Conservation (phyloP, 2,329 filamentous ascomycete species). For the Trichoderma guizhouense region DNA sequence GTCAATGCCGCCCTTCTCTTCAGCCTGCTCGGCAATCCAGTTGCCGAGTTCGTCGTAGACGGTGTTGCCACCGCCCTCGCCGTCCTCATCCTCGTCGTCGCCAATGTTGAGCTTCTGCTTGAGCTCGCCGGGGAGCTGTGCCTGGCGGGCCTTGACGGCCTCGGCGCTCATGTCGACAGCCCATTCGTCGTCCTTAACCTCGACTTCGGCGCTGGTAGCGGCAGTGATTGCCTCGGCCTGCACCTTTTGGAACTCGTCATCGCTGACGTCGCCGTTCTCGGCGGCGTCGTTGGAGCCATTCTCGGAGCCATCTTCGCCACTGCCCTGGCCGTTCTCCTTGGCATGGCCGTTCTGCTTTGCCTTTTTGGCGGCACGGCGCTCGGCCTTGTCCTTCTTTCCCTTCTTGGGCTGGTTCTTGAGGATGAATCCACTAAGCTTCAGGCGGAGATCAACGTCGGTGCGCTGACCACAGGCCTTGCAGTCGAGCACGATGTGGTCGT, state of each 20-base stretch:
- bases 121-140: constrained; percentile 89
- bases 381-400: constrained; percentile 96
- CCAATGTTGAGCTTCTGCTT: constrained; percentile 86
- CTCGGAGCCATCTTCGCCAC: constrained; percentile 52
- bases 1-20: constrained; percentile 68
- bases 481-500: constrained; percentile 85
- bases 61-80: constrained; percentile 69
- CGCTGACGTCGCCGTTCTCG: constrained; percentile 67
- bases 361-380: constrained; percentile 84
- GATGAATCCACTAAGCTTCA: constrained; percentile 97
- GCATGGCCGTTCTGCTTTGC: constrained; percentile 72
- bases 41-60: constrained; percentile 87
- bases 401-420: constrained; percentile 91
- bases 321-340: constrained; percentile 56
- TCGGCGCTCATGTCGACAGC: constrained; percentile 94
- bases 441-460: constrained; percentile 82
- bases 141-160: constrained; percentile 89
- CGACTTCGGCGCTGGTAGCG: constrained; percentile 48
- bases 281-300: constrained; percentile 49
- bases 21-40: constrained; percentile 78
- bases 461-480: constrained; percentile 98
- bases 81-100: constrained; percentile 75
- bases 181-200: constrained; percentile 86
- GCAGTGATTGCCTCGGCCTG: constrained; percentile 61
- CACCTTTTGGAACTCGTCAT: constrained; percentile 88